A percentile compares a stretch with the other conserved stretches of the same genome.
Evolutionary conservation across 2,329 filamentous ascomycete species (phyloP).

Genomic region (Neonectria sp.): DNA sequence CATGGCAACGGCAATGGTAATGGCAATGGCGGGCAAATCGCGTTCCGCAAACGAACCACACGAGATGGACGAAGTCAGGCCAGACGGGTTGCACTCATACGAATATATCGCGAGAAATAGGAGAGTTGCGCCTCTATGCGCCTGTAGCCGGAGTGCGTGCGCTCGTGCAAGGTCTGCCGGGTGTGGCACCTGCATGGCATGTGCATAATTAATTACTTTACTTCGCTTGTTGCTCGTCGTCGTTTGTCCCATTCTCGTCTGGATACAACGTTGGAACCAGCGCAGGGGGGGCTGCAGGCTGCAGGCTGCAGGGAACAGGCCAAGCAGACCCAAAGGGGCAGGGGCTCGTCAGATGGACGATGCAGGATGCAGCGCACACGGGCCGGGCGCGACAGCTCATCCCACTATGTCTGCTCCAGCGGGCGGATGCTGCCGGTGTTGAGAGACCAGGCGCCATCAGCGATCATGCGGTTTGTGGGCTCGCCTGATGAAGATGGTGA

Average conservation of each 20-base stretch:
- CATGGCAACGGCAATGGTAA: not conserved
- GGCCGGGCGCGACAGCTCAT: constrained; percentile 9
- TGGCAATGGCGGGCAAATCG: constrained; percentile 10
- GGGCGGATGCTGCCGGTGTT: constrained; percentile 8
- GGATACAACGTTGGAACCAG: not conserved
- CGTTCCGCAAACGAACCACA: constrained; percentile 14
- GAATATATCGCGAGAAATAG: constrained; percentile 10
- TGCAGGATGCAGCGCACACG: constrained; percentile 2
- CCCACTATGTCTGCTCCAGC: not conserved
- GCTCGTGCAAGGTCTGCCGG: constrained; percentile 12
- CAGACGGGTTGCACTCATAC: not conserved
- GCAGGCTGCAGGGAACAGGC: constrained; percentile 7
- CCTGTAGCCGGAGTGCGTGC: constrained; percentile 13
- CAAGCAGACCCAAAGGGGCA: not conserved
- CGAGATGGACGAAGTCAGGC: not conserved
- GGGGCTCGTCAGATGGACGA: constrained; percentile 9
- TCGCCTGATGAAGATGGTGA: not conserved
- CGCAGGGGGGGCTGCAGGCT: not conserved
- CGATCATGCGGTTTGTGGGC: constrained; percentile 12
- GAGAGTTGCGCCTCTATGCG: constrained; percentile 19
- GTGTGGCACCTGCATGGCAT: constrained; percentile 8
- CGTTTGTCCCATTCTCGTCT: not conserved
- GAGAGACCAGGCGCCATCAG: not conserved
- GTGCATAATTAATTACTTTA: not conserved
- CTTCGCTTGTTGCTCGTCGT: not conserved